Percentiles rank a stretch among this genome's conserved stretches.
phyloP scores from a whole-genome alignment of 768 basidiomycete species.

The Hortiboletus campestris region DNA sequence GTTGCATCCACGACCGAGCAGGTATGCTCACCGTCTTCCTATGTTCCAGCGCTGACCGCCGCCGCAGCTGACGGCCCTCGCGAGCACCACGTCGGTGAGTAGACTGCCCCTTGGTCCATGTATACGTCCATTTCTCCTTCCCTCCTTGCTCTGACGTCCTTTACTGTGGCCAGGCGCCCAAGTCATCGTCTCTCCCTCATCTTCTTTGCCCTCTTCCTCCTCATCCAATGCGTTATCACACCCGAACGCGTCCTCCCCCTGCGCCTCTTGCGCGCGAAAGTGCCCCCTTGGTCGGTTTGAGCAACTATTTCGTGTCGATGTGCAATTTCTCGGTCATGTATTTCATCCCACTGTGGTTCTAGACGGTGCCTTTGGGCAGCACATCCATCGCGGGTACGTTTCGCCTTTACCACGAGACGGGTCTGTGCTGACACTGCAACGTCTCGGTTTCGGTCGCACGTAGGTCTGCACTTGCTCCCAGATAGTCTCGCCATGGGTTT shows the following conservation, averaged over 20 bases:
- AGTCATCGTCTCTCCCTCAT: conserved; percentile 47
- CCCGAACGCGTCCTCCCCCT: conserved; percentile 71
- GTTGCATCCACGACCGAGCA: conserved; percentile 73
- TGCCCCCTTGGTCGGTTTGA: conserved; percentile 68
- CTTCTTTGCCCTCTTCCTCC: conserved; percentile 52
- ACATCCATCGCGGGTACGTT: conserved; percentile 60
- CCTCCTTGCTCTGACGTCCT: no score
- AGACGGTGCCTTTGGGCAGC: conserved; percentile 67
- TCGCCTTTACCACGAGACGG: not conserved
- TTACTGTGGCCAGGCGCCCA: conserved; percentile 51
- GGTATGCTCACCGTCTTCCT: conserved; percentile 31
- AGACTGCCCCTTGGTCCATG: no score
- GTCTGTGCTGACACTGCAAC: not conserved
- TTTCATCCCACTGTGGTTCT: conserved; percentile 81
- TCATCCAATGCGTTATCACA: conserved; percentile 59
- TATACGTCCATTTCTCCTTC: conserved; percentile 23
- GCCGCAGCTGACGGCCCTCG: conserved; percentile 59
- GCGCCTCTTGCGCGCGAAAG: conserved; percentile 57
- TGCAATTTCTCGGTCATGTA: conserved; percentile 78
- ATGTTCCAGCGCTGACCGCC: conserved; percentile 7
- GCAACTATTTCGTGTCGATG: conserved; percentile 68
- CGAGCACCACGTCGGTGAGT: no score
- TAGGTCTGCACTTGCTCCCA: conserved; percentile 49
- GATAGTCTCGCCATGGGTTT: conserved; percentile 48
- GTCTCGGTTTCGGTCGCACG: no score